Evolutionary conservation across 305 asterid genomes (phyloP).

Genomic region (Fraxinus greggii): DNA sequence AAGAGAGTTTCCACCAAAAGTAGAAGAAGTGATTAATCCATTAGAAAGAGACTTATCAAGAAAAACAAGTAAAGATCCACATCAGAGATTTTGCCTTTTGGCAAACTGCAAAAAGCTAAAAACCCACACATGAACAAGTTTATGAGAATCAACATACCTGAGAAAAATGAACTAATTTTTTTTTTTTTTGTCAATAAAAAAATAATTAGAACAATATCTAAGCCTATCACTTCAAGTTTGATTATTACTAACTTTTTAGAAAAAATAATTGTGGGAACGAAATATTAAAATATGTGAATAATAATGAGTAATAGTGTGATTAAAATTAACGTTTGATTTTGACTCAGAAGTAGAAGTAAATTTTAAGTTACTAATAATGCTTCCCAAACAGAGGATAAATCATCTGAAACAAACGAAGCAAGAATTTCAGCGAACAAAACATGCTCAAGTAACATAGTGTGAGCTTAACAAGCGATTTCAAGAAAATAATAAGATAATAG

Average conservation of each 20-base stretch:
- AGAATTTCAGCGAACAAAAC: background rate
- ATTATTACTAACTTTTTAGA: background rate
- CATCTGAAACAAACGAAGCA: background rate
- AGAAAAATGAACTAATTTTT: background rate
- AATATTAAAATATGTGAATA: background rate
- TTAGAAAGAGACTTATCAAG: conserved; percentile 19
- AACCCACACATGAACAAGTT: conserved; percentile 9
- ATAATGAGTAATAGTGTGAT: too few relatives aligned
- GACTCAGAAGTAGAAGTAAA: background rate
- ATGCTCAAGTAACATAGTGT: background rate
- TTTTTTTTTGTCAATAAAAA: background rate
- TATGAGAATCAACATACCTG: background rate
- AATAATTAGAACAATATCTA: background rate
- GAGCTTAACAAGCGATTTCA: background rate
- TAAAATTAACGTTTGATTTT: too few relatives aligned
- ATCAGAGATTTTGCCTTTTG: conserved; percentile 38
- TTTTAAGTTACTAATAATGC: background rate
- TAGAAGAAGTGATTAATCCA: background rate
- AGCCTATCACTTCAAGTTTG: background rate
- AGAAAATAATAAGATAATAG: background rate
- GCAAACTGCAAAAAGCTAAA: conserved; percentile 39
- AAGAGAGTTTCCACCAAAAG: conserved; percentile 29
- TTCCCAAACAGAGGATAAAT: background rate
- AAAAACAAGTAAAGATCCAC: conserved; percentile 26
- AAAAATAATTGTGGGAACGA: background rate